Evolutionary conservation across 129 eudicot species (phyloP).

Genomic region (Helichrysum umbraculigerum): DNA sequence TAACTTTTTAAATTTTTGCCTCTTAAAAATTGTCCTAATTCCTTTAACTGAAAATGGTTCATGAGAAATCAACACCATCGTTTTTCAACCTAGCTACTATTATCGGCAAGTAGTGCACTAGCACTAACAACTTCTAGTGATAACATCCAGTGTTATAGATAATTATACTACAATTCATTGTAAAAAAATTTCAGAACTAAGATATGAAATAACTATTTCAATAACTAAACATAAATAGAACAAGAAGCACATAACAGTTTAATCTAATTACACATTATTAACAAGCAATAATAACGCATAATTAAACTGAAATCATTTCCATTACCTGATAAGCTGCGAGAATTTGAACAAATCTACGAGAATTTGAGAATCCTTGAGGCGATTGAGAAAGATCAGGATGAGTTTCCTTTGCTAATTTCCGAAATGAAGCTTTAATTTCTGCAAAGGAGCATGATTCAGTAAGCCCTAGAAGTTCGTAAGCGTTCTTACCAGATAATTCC

Average conservation of each 20-base stretch:
- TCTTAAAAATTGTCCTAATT: no score
- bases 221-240: neutral
- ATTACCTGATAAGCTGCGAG: constrained; percentile 94
- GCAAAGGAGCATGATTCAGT: constrained; percentile 54
- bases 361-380: constrained; percentile 36
- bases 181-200: neutral
- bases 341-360: constrained; percentile 63
- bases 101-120: neutral
- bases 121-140: neutral
- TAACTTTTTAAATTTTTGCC: no score
- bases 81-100: neutral
- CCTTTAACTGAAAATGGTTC: no score
- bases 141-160: neutral
- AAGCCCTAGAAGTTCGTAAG: constrained; percentile 76
- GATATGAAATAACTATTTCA: neutral
- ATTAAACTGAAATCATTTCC: neutral
- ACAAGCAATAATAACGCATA: neutral
- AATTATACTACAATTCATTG: neutral
- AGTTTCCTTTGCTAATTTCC: constrained; percentile 80
- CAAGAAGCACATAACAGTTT: neutral
- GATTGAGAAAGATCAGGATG: constrained; percentile 80
- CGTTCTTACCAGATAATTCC: constrained; percentile 57
- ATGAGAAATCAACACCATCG: no score
- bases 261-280: neutral
- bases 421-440: constrained; percentile 73